Evolutionary conservation across 139 green algal genomes (phyloP).

Genomic region (Astrephomene gubernaculifera): DNA sequence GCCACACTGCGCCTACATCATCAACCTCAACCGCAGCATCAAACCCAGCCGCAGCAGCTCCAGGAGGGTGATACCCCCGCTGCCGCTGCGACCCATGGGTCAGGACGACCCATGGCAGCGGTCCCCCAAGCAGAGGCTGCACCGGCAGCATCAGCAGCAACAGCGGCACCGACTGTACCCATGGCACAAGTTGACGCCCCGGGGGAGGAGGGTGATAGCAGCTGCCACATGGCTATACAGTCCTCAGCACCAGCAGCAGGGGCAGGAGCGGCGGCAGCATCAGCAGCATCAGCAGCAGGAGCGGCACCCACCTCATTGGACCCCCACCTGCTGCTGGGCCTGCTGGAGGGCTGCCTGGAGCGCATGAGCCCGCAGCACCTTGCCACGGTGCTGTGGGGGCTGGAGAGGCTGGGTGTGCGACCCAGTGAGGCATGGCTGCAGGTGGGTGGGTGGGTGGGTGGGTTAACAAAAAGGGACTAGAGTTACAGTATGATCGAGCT

Average conservation of each 20-base stretch:
- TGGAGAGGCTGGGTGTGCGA: conserved; percentile 10
- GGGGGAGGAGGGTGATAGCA: too few species aligned
- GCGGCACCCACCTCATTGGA: not conserved
- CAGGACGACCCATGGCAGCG: not conserved
- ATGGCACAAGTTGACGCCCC: too few species aligned
- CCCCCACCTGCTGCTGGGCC: not conserved
- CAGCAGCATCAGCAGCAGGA: not conserved
- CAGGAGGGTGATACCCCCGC: not conserved
- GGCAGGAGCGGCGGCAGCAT: not conserved
- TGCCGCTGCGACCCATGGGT: too few species aligned
- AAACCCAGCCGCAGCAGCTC: not conserved
- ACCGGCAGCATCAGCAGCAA: not conserved
- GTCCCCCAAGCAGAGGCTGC: not conserved
- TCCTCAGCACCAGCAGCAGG: conserved; percentile 18
- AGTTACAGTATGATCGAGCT: not conserved
- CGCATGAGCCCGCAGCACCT: conserved; percentile 29
- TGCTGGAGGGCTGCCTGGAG: not conserved
- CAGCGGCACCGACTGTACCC: too few species aligned
- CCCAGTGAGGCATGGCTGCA: conserved; percentile 18
- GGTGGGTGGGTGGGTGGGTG: not conserved
- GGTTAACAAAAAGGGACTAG: not conserved
- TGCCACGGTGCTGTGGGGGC: conserved; percentile 18
- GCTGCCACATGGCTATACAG: too few species aligned
- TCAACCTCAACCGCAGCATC: too few species aligned
- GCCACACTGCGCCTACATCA: not conserved